Conservation (phyloP, 2,329 filamentous ascomycete genomes). For the Neocatenulostroma microsporum region DNA sequence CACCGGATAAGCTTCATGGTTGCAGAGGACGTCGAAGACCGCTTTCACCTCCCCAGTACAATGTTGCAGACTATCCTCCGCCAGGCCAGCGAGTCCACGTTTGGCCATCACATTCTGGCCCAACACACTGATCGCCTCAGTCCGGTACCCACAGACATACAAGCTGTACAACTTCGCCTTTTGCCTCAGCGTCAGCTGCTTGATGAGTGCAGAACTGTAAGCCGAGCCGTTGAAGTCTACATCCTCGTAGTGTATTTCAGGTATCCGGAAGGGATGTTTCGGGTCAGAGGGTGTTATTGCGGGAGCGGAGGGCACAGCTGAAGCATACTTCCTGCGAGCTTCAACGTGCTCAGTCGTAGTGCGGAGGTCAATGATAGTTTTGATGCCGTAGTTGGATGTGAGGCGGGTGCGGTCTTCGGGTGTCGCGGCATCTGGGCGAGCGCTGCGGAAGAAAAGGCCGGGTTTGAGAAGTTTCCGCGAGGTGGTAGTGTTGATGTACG, state of each 20-base stretch:
- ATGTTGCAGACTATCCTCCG: constrained; percentile 59
- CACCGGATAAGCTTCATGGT: constrained; percentile 50
- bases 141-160: constrained; percentile 59
- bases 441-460: constrained; percentile 22
- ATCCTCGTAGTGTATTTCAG: constrained; percentile 54
- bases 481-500: constrained; percentile 55
- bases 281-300: constrained; percentile 42
- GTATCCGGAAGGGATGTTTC: constrained; percentile 48
- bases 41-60: constrained; percentile 55
- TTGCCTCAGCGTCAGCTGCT: constrained; percentile 59
- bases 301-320: constrained; percentile 37
- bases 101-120: constrained; percentile 62
- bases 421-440: constrained; percentile 59
- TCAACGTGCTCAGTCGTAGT: constrained; percentile 51
- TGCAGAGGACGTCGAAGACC: constrained; percentile 45
- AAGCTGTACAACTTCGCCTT: constrained; percentile 56
- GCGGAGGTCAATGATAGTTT: constrained; percentile 69
- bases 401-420: constrained; percentile 55
- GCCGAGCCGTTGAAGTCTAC: constrained; percentile 67
- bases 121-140: constrained; percentile 62
- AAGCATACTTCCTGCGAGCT: constrained; percentile 49
- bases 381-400: constrained; percentile 53
- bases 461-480: constrained; percentile 35
- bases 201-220: constrained; percentile 62
- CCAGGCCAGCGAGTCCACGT: constrained; percentile 63